Conservation (phyloP, 345 rosid species). For the Psidium friedrichsthalianum region DNA sequence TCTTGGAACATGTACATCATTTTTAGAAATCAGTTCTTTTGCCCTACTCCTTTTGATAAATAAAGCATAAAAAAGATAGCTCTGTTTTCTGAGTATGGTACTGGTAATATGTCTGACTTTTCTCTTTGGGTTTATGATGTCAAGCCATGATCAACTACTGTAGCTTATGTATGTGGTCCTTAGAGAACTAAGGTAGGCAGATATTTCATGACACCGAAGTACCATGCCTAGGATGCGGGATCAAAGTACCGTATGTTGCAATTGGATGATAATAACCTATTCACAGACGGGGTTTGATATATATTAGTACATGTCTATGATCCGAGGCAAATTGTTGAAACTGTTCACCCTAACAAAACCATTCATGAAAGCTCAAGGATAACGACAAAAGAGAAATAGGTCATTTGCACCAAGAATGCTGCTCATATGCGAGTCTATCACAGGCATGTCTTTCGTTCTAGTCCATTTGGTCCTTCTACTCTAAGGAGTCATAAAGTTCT, state of each 20-base stretch:
- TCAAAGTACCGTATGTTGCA: not conserved
- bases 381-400: not conserved
- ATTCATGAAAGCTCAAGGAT: not conserved
- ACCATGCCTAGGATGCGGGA: not conserved
- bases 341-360: not conserved
- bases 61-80: not conserved
- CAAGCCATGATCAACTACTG: not conserved
- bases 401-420: not conserved
- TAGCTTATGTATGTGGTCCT: not conserved
- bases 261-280: not conserved
- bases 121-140: not conserved
- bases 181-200: not conserved
- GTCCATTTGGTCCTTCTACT: not conserved
- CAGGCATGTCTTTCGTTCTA: not conserved
- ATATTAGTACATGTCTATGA: not conserved
- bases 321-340: not conserved
- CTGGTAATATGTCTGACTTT: not conserved
- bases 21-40: not conserved
- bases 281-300: not conserved
- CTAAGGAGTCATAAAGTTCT: not conserved
- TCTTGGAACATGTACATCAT: not conserved
- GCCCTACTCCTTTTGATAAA: not conserved
- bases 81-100: not conserved
- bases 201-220: not conserved
- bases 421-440: not conserved